phyloP scores from a whole-genome alignment of 2,329 filamentous ascomycete genomes.

The Aureobasidium sp. region DNA sequence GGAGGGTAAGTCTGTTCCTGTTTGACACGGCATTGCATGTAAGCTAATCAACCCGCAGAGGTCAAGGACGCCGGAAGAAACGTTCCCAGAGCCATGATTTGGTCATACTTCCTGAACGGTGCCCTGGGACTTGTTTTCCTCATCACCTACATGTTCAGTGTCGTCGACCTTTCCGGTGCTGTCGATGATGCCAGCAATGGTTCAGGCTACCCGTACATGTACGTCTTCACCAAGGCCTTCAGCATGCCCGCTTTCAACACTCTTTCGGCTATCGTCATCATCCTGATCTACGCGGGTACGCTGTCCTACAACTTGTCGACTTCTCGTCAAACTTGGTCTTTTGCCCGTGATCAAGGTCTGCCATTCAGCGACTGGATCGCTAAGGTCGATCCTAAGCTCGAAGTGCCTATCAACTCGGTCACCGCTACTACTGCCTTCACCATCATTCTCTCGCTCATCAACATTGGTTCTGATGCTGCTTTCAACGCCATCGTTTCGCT shows the following conservation, averaged over 20 bases:
- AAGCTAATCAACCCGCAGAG: conserved; percentile 27
- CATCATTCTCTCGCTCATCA: conserved; percentile 21
- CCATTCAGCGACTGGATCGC: conserved; percentile 18
- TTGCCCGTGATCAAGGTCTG: conserved; percentile 19
- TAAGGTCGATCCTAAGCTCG: conserved; percentile 17
- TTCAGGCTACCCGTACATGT: conserved; percentile 31
- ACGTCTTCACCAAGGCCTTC: conserved; percentile 29
- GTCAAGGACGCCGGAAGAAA: conserved; percentile 35
- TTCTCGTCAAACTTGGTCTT: conserved; percentile 19
- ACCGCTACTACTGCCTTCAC: conserved; percentile 9
- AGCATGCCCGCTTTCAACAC: conserved; percentile 23
- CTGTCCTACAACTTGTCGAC: conserved; percentile 18
- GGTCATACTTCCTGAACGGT: conserved; percentile 31
- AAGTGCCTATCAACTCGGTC: conserved; percentile 12
- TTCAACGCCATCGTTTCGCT: conserved; percentile 19
- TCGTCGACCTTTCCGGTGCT: conserved; percentile 25
- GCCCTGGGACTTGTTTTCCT: conserved; percentile 23
- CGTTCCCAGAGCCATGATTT: conserved; percentile 37
- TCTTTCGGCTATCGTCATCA: conserved; percentile 21
- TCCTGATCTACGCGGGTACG: conserved; percentile 19
- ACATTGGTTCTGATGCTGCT: conserved; percentile 19
- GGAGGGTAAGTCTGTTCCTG: neutral
- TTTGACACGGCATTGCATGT: too few species aligned
- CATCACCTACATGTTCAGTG: conserved; percentile 27
- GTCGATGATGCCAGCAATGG: conserved; percentile 21